Evolutionary conservation across 2,329 filamentous ascomycete genomes (phyloP), one percentile per base, ranked within the genome.

Genomic region (Biscogniauxia sp.): DNA sequence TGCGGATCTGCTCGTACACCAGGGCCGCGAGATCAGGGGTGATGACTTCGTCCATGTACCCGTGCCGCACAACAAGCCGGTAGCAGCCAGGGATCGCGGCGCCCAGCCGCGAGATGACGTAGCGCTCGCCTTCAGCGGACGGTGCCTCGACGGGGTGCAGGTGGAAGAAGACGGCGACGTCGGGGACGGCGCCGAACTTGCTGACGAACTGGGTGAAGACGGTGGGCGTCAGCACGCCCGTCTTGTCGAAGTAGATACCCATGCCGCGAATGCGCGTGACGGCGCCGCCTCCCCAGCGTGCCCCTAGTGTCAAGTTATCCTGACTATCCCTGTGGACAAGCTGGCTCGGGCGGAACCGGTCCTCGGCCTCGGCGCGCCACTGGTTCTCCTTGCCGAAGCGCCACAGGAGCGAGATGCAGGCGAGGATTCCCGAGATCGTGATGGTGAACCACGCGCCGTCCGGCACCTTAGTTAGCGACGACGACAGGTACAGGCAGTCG

Each of bases 221-320:
- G 7, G 82, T 83, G 1, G 88, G 89, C 0, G 84, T 85, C 5
- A 82, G 82, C 45, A 85, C 82, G 51, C 90, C 89, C 0, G 84
- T 81, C 74, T 93, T 93, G 76, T 93, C 90, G 72, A 93, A 92
- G 77, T 91, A 93, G 58, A 93, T 86, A 1, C 88, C 90, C 6
- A 85, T 81, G 26, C 80, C 90, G 59, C 78, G 79, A 56, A 85
- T 83, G 0, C 76, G 77, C 26, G 78, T 80, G 8, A 81, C 66
- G 15, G 72, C 65, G 2, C 78, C 77, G 50, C 78, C 76, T 52
- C 80, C 79, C 73, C 75, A 80, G 32, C 74, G 73, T 1, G 73
- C 69, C 0, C 73, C 68, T 5, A 81, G 70, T 5, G 67, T 65
- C 1, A 77, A 60, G 20, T 66, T 64, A 6, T 69, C 70, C 1